Conservation (phyloP, 164 flowering plant species). For the Protea cynaroides region DNA sequence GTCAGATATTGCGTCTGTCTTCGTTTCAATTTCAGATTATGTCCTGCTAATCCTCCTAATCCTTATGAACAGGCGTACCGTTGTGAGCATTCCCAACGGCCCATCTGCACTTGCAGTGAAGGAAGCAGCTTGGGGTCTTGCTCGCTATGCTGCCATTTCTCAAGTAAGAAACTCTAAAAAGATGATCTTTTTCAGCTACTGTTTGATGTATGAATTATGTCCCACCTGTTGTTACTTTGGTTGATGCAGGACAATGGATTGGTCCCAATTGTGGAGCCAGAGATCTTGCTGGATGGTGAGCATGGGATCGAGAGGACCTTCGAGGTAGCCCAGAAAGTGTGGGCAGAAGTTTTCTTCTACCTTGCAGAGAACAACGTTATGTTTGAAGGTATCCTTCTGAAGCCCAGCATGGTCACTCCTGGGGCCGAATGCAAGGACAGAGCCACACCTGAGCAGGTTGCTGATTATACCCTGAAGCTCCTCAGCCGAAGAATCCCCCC, state of each 20-base stretch:
- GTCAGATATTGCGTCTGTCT: too few relatives aligned
- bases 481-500: constrained; percentile 73
- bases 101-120: constrained; percentile 83
- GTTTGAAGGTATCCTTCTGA: constrained; percentile 82
- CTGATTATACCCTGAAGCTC: constrained; percentile 76
- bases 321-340: constrained; percentile 72
- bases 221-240: background rate
- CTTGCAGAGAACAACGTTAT: constrained; percentile 76
- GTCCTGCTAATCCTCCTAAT: too few relatives aligned
- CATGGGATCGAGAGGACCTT: constrained; percentile 80
- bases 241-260: constrained; percentile 65
- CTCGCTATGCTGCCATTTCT: constrained; percentile 81
- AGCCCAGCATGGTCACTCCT: constrained; percentile 94
- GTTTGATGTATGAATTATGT: too few relatives aligned
- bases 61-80: constrained; percentile 84
- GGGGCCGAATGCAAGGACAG: constrained; percentile 88
- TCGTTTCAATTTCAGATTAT: too few relatives aligned
- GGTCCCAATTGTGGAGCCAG: constrained; percentile 90
- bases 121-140: constrained; percentile 95
- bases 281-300: constrained; percentile 81
- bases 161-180: constrained; percentile 35
- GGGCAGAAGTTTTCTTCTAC: constrained; percentile 92
- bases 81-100: constrained; percentile 90
- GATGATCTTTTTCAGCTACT: background rate
- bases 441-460: constrained; percentile 64